These are phyloP conservation scores for Ascochyta koolunga DNA, from an alignment of 2,329 filamentous ascomycete genomes.

Conservation along the genomic window DNA sequence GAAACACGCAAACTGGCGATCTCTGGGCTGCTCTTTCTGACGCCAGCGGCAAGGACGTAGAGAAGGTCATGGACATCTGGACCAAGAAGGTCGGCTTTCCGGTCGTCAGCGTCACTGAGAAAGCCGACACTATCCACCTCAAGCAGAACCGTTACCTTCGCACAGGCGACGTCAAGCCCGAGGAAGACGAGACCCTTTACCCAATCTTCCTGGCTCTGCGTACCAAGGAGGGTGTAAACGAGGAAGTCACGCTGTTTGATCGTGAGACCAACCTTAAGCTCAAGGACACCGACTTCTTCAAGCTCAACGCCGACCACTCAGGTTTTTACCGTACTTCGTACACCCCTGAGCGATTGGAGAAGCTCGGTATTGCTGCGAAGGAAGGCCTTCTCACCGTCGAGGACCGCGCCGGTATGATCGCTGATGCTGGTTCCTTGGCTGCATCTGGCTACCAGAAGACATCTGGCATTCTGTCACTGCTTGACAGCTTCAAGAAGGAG, in stretches of 20 bases:
- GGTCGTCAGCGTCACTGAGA: constrained; percentile 83
- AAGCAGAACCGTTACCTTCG: constrained; percentile 96
- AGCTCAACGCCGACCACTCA: constrained; percentile 93
- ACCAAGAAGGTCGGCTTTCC: constrained; percentile 96
- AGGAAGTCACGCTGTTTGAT: constrained; percentile 72
- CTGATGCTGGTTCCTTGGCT: constrained; percentile 87
- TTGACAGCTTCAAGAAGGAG: constrained; percentile 83
- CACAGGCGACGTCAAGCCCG: constrained; percentile 89
- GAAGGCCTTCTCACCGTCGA: constrained; percentile 81
- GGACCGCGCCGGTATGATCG: constrained; percentile 89
- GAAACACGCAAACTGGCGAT: constrained; percentile 89
- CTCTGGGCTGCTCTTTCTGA: constrained; percentile 87
- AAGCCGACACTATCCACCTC: constrained; percentile 75
- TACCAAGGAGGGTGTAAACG: constrained; percentile 81
- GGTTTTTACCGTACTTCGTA: constrained; percentile 92
- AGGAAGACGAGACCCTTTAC: constrained; percentile 87
- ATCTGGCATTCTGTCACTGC: constrained; percentile 81
- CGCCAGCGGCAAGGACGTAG: constrained; percentile 88
- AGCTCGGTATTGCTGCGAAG: constrained; percentile 87
- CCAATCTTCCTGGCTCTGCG: constrained; percentile 88
- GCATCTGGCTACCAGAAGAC: constrained; percentile 93
- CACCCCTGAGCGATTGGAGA: constrained; percentile 78
- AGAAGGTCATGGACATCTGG: constrained; percentile 93
- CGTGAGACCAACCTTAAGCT: constrained; percentile 81
- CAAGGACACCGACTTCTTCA: constrained; percentile 85